Evolutionary conservation across 768 basidiomycete genomes (phyloP), one percentile per base, ranked within the genome.

Genomic region (Suillus alpinus): DNA sequence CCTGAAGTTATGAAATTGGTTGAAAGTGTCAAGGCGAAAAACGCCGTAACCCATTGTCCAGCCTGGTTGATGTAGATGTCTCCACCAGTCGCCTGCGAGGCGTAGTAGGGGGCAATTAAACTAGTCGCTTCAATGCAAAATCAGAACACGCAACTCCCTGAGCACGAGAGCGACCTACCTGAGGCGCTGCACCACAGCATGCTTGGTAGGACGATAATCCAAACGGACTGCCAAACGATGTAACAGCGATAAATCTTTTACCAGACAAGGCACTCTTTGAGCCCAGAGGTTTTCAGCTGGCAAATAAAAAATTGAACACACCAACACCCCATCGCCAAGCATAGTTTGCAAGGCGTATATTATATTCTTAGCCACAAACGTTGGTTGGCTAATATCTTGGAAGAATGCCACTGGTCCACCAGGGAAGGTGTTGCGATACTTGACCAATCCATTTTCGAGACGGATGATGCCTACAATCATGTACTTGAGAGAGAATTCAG

Each of bases 371-470:
- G 67, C 66, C 23, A 72, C 58, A 49, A 69, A 70, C 1, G 68
- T 67, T 8, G 56, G 57, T 40, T 72, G 57, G 37, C 63, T 63
- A 6, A 60, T 53, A 43, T 67, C 63, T 1, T 61, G 63, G 57
- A 72, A 70, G 57, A 62, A 72, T 3, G 61, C 68, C 13, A 57
- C 3, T 5, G 71, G 69, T 5, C 71, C 71, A 6, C 69, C 68
- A 13, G 65, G 65, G 23, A 58, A 59, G 2, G 52, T 63, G 44
- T 66, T 62, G 6, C 71, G 64, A 44, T 63, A 56, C 32, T 20
- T 36, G 8, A 72, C 60, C 4, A 72, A 59, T 7, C 69, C 71
- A 9, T 60, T 46, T 56, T 62, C 31, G 6, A 68, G 13, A 18
- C 67, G 63, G 1, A 59, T 61, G 57, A 65, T 61, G 59, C 65